Base-by-base conservation (phyloP, 169 alveolate species). In the Plasmodium inui region DNA sequence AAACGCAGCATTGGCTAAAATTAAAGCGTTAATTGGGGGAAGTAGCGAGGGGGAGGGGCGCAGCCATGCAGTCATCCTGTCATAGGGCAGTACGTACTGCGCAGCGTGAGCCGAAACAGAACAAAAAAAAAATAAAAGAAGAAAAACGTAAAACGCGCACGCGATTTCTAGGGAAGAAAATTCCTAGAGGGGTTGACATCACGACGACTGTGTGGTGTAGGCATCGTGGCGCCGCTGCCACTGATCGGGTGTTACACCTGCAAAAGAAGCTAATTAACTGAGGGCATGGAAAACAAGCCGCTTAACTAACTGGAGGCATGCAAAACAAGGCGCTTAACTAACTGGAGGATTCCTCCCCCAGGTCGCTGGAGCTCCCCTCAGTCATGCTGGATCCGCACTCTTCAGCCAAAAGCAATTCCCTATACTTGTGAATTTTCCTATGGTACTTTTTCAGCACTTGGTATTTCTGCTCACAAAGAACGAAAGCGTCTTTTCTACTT, bases 401-500 rank as follows among this genome's bases (percentile, higher is more conserved):
- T 19, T 73, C 86, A 32, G 37, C 83, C 44, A 74, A 41, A n/a
- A 86, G 82, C 46, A 86, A 74, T 53, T 86, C 93, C 22, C 71
- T 86, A 55, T 86, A 86, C 67, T 86, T 86, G 14, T 86, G 86
- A 86, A 86, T 86, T 86, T 86, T 74, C 55, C 80, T 86, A 28
- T 86, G 81, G 80, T 86, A 86, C 80, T 74, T 78, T 86, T 74
- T 86, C n/a, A 86, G 78, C 30, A 5, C 71, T 74, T 50, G 34
- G 34, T 86, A 86, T 76, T 86, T 86, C 41, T 86, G 28, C 70
- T 86, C 93, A 86, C 93, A 86, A 50, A 86, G 67, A 53, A 74
- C 67, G 80, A 86, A 86, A 39, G 93, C 93, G 41, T 86, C 93
- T 80, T 90, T 90, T 90, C 92, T 83, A 55, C 78, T 95, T 83